These are phyloP conservation scores for Mucor velutinosus DNA, from an alignment of 371 early-diverging fungal genomes.

Conservation along the genomic window DNA sequence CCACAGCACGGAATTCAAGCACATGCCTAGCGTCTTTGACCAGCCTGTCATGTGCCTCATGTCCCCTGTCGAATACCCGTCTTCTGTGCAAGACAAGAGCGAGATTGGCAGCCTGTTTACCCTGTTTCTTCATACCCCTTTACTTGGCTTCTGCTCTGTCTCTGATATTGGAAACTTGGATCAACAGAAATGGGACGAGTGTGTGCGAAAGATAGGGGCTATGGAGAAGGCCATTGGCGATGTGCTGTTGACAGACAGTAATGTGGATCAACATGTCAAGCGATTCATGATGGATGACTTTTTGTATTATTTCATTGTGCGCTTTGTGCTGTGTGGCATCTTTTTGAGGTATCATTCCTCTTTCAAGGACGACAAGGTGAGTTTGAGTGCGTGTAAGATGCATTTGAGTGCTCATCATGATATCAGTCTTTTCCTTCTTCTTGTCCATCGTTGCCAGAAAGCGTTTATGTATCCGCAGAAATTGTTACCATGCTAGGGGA, in stretches of 20 bases:
- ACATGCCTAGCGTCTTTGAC: slow-evolving; percentile 81
- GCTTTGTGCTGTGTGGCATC: slow-evolving; percentile 78
- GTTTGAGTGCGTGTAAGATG: background rate
- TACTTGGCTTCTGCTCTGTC: slow-evolving; percentile 73
- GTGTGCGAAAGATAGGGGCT: slow-evolving; percentile 47
- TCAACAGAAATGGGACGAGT: slow-evolving; percentile 62
- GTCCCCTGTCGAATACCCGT: slow-evolving; percentile 88
- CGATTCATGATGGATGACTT: slow-evolving; percentile 89
- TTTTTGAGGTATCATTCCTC: slow-evolving; percentile 66
- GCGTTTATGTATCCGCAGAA: slow-evolving; percentile 35
- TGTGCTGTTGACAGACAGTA: slow-evolving; percentile 41
- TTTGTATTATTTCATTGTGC: slow-evolving; percentile 81
- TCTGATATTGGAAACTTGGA: slow-evolving; percentile 66
- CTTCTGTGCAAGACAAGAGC: slow-evolving; percentile 77
- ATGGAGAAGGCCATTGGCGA: slow-evolving; percentile 61
- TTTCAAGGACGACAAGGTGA: slow-evolving; percentile 68
- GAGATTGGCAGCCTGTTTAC: slow-evolving; percentile 91
- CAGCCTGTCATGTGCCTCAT: slow-evolving; percentile 86
- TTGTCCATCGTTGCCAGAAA: slow-evolving; percentile 42
- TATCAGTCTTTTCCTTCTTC: slow-evolving; percentile 30
- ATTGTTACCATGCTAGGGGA: slow-evolving; percentile 44
- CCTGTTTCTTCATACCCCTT: slow-evolving; percentile 84
- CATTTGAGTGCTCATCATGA: background rate
- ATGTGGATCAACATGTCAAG: slow-evolving; percentile 60
- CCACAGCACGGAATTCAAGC: slow-evolving; percentile 77